Evolutionary conservation across 176 grass and related monocot genomes (phyloP), one percentile per base, ranked within the genome.

Genomic region (Phragmites australis): DNA sequence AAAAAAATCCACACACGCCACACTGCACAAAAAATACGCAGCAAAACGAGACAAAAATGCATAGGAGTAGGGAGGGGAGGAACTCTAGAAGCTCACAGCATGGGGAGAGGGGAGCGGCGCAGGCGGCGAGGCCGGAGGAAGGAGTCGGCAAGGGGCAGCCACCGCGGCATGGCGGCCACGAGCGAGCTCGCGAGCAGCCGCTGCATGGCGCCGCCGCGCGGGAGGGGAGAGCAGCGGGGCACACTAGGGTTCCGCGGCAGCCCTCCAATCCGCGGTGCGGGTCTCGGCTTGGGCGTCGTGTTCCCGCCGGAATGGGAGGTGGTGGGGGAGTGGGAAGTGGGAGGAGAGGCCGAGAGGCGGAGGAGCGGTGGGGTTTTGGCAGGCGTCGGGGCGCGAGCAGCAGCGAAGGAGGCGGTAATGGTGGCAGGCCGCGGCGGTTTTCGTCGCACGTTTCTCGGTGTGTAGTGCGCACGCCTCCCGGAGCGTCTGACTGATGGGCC

Each of bases 121-220:
- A 72, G 39, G 58, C 68, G 50, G 50, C 49, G 68, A 63, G 72
- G 85, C 49, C 91, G 86, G 52, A 90, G 74, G 30, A 98, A 57
- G 8, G 93, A 93, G 34, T 91, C 79, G 30, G 88, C 92, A 13
- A 94, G 58, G 34, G 77, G 85, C 10, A 94, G 82, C 80, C 84
- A 87, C 21, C 90, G 95, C 80, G 95, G 77, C 74, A 83, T 83
- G 19, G 90, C 78, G 39, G 83, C 90, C 88, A 94, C 77, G 9
- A 98, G 57, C 4, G 95, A 94, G 81, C 83, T 78, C 56, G 82
- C 71, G 10, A 94, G 76, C 37, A 87, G 57, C n/a, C 95, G 95
- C 41, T 92, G 95, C 92, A 98, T 98, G 23, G 47, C 84, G 80
- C n/a, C 46, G 41, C 31, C 17, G 52, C 39, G 29, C 44, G 11